Evolutionary conservation across 2,329 filamentous ascomycete species (phyloP), one percentile per base, ranked within the genome.

Genomic region (Cladosporium colombiae): DNA sequence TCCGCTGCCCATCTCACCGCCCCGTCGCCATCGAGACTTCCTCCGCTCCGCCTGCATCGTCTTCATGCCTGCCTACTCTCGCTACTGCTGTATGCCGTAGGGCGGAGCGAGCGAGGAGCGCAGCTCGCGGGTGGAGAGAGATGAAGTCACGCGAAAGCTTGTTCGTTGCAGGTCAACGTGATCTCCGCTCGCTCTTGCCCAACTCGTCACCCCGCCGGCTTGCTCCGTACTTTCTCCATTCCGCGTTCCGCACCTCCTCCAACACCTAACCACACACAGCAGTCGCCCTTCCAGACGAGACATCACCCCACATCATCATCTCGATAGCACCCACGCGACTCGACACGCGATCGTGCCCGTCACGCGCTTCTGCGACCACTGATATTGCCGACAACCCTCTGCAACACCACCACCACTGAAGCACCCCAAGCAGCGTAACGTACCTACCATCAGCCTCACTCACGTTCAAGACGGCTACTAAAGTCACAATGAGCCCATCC

Each of bases 401-500:
- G 3, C 23, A 35, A 37, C 4, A 46, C 33, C 56, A 18, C 7
- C 29, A 11, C 14, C 31, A 29, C 25, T 18, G 23, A 40, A 37
- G 25, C 60, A 27, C 21, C 6, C 10, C 31, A 37, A 57, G 13
- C 25, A 64, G 49, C 46, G 66, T 65, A 67, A 67, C 66, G 66
- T 65, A 67, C 62, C 31, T 58, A 53, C 44, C 62, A 65, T 55
- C 49, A 52, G 46, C 40, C 37, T 50, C 40, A 57, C 29, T 33
- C 29, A 21, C 35, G 14, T 55, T 35, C 25, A 52, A 53, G 50
- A 65, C 64, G 60, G 65, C 66, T 69, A 68, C 70, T 71, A 65
- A 71, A 69, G 65, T 59, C 67, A 69, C 31, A 53, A 76, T 76
- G 73, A 73, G 69, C 67, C 31, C 53, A 37, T 40, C 53, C 62